Evolutionary conservation across 192 early-diverging fungal genomes (phyloP), one percentile per base, ranked within the genome.

Genomic region (Chytriomyces sp.): DNA sequence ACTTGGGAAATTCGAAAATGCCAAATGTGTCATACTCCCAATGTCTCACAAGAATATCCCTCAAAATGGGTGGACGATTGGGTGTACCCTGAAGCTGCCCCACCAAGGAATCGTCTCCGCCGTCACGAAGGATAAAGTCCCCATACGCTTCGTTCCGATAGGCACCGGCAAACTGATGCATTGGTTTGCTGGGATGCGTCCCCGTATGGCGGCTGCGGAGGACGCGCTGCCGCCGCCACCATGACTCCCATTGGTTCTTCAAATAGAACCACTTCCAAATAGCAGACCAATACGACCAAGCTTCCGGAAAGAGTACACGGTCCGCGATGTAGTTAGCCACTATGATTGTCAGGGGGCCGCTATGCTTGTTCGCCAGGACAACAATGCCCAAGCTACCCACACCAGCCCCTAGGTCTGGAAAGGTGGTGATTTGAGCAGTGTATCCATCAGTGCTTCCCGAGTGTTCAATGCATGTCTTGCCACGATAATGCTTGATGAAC

Each of bases 1-100:
- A 22, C 44, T n/a, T n/a, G 22, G 0, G 40, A 14, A 64, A 6
- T 32, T 64, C 63, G 41, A 64, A 64, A 8, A 64, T 25, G 22
- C 63, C 63, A 25, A 40, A 64, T n/a, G 40, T 28, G 28, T 64
- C 63, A 64, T 40, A 49, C 17, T 64, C 63, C 63, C 63, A 64
- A 39, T 64, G 63, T 19, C 63, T 41, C 22, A 64, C 12, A 6
- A 52, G 17, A 49, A 49, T 14, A 14, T 49, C 44, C n/a, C n/a
- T n/a, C n/a, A n/a, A n/a, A n/a, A n/a, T n/a, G n/a, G n/a, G 44
- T n/a, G 44, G 44, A 49, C 44, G 22, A 22, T n/a, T 49, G 44
- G 1, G 22, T 49, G 44, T 49, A 14, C 44, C n/a, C n/a, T n/a
- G n/a, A 49, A 22, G 44, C 14, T 49, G 44, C 2, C 44, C 44